Base-by-base conservation (phyloP, 1,139 yeast genomes). In the Candida sanyaensis region DNA sequence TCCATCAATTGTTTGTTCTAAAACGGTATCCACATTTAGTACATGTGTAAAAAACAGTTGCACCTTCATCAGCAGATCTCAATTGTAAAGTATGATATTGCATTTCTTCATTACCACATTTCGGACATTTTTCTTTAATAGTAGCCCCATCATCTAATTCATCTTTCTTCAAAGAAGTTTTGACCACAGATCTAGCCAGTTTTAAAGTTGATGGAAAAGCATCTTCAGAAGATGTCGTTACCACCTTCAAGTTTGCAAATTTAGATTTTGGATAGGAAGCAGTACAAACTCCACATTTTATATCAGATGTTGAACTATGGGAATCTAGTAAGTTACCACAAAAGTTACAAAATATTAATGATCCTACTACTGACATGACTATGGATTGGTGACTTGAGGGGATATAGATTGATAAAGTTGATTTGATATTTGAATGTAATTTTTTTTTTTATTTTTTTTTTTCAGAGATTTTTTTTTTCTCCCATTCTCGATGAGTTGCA, bases 21-120 rank as follows among this genome's bases (percentile, higher is more conserved):
- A 88, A 92, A 62, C 90, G 83, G 77, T 92, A 90, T 40, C 93
- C 93, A 77, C 99, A 93, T 44, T 80, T 74, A 1, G 96, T 87
- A 75, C 99, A 93, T 1, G 99, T 92, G 71, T 93, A 95, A 66
- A 93, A 95, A 30, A 88, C 95, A 6, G 96, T 88, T 29, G 95
- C 95, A 77, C 99, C 99, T 78, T 93, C 99, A 78, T 93, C 99
- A 2, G 99, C 99, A 46, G 96, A 88, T 73, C 99, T 83, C 59
- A 93, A 80, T 70, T 93, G 99, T 60, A 93, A 76, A 8, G 99
- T 93, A 64, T 93, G 97, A 68, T 93, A 93, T 65, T 86, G 93
- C 99, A 95, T 95, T 69, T 93, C 97, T 62, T 93, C 97, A 68
- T 92, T 82, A 44, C 96, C 97, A 81, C 99, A 93, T 69, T 91